phyloP scores from a whole-genome alignment of 495 filamentous ascomycete genomes.

The Neurospora tetrasperma region DNA sequence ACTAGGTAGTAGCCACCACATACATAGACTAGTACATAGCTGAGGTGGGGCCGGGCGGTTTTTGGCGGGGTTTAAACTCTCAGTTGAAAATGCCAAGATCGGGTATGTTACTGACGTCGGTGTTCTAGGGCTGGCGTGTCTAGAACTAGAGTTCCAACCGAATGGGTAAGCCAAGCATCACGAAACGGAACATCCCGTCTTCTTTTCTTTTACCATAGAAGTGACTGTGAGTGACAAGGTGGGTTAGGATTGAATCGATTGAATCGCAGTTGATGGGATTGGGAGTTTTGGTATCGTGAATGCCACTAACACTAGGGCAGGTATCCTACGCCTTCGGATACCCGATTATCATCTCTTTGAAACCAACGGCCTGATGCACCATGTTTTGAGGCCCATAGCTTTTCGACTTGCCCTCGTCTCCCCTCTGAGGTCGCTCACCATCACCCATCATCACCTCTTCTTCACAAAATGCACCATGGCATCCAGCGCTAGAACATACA shows the following conservation, averaged over 20 bases:
- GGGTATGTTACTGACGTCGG: not conserved
- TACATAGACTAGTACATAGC: not conserved
- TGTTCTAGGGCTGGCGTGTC: not conserved
- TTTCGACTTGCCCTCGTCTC: not conserved
- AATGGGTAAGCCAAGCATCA: not conserved
- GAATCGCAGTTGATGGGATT: not conserved
- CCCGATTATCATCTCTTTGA: not conserved
- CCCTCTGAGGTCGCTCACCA: not conserved
- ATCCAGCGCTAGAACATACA: slow-evolving; percentile 13
- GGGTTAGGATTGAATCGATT: not conserved
- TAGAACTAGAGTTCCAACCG: not conserved
- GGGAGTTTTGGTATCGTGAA: not conserved
- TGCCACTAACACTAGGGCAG: not conserved
- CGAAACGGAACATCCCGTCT: not conserved
- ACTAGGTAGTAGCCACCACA: no score
- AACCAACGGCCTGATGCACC: not conserved
- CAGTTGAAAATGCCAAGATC: not conserved
- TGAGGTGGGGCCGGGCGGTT: not conserved
- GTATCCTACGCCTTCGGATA: not conserved
- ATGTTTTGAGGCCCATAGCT: not conserved
- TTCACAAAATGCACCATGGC: slow-evolving; percentile 7
- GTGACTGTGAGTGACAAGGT: not conserved
- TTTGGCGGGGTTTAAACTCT: not conserved
- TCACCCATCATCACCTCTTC: not conserved
- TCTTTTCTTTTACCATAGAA: not conserved